Conservation (phyloP, 495 filamentous ascomycete species). For the Trypethelium eluteriae region DNA sequence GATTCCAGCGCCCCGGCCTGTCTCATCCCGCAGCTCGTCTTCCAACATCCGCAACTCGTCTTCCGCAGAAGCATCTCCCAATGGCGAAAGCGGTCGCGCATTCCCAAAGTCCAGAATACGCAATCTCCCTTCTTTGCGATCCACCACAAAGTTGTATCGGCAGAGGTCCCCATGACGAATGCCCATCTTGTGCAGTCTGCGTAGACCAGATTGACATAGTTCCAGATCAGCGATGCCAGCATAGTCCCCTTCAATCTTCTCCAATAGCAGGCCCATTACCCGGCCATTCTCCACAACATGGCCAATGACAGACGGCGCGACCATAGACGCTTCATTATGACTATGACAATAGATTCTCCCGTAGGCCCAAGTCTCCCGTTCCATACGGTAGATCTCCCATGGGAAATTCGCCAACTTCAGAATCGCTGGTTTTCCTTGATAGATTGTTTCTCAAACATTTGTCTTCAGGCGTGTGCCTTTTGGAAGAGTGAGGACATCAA, state of each 20-base stretch:
- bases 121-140: too few species aligned
- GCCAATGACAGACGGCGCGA: not conserved
- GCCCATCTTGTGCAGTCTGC: not conserved
- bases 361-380: not conserved
- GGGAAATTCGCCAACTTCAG: too few species aligned
- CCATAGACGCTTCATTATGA: not conserved
- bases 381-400: not conserved
- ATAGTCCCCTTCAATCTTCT: not conserved
- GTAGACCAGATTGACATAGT: not conserved
- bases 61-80: too few species aligned
- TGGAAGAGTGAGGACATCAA: too few species aligned
- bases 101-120: too few species aligned
- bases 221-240: not conserved
- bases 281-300: not conserved
- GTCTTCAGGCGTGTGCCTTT: too few species aligned
- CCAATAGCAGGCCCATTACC: not conserved
- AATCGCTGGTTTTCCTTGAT: too few species aligned
- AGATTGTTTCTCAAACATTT: too few species aligned
- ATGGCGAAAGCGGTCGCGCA: too few species aligned
- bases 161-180: not conserved
- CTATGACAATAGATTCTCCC: not conserved
- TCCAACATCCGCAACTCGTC: too few species aligned
- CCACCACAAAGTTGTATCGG: not conserved
- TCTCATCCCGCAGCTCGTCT: too few species aligned
- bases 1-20: too few species aligned